Percentiles rank a stretch among this genome's conserved stretches.
Evolutionary conservation across 2,329 filamentous ascomycete genomes (phyloP).

Genomic region (Phialocephala subalpina): DNA sequence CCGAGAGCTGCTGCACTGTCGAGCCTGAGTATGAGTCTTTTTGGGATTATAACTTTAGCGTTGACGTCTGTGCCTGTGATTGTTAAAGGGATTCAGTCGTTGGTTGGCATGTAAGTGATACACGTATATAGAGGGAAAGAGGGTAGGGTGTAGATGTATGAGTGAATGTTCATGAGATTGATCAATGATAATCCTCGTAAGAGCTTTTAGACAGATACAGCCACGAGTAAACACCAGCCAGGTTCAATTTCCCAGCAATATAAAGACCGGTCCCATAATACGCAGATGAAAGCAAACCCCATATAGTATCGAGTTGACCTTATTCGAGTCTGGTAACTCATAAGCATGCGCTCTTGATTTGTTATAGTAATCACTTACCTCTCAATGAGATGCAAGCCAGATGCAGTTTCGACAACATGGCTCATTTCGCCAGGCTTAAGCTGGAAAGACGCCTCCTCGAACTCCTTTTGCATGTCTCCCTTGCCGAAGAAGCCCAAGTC

Average conservation of each 20-base stretch:
- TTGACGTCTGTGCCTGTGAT: conserved; percentile 65
- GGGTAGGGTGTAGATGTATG: background rate
- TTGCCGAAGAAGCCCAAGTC: conserved; percentile 95
- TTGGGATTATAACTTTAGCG: conserved; percentile 65
- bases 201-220: conserved; percentile 29
- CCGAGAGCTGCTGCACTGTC: conserved; percentile 66
- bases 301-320: background rate
- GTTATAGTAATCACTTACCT: conserved; percentile 59
- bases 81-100: conserved; percentile 54
- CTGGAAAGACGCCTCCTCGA: conserved; percentile 95
- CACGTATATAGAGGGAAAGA: conserved; percentile 13
- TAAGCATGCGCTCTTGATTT: background rate
- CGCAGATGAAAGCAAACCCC: conserved; percentile 1
- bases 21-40: conserved; percentile 67
- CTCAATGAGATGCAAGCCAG: conserved; percentile 94
- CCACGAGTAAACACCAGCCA: conserved; percentile 18
- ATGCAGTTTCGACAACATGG: conserved; percentile 87
- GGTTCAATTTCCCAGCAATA: conserved; percentile 22
- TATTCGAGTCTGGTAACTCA: conserved; percentile 28
- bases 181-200: conserved; percentile 6
- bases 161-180: conserved; percentile 2
- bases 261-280: conserved; percentile 15
- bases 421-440: conserved; percentile 88
- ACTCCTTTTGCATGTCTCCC: conserved; percentile 98
- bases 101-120: conserved; percentile 52